Conservation (phyloP, 768 basidiomycete genomes). For the Leccinum obscurum region DNA sequence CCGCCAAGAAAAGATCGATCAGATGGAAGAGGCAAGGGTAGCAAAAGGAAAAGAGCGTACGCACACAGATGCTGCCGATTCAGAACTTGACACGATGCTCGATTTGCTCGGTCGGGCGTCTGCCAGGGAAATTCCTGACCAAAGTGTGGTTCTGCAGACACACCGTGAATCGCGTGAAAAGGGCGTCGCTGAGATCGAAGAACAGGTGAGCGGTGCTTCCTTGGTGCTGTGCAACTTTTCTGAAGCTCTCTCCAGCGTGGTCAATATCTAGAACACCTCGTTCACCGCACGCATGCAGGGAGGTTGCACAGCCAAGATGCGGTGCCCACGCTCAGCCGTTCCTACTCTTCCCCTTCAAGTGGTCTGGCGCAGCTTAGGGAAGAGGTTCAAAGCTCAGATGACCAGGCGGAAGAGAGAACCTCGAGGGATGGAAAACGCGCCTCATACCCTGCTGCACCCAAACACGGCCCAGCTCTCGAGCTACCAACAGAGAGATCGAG, state of each 20-base stretch:
- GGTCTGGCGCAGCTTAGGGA: not conserved
- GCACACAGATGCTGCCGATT: slow-evolving; percentile 28
- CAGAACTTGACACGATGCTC: slow-evolving; percentile 70
- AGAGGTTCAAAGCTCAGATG: slow-evolving; percentile 1
- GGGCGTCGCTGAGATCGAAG: slow-evolving; percentile 53
- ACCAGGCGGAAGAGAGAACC: slow-evolving; percentile 1
- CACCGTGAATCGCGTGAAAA: slow-evolving; percentile 58
- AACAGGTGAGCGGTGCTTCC: slow-evolving; percentile 50
- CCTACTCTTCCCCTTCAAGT: slow-evolving; percentile 29
- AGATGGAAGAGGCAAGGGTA: slow-evolving; percentile 71
- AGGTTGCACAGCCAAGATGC: slow-evolving; percentile 83
- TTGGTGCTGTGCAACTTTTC: slow-evolving; percentile 2
- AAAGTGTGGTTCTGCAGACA: slow-evolving; percentile 67
- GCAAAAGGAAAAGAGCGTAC: slow-evolving; percentile 51
- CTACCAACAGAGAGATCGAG: slow-evolving; percentile 30
- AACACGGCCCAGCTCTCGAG: slow-evolving; percentile 10
- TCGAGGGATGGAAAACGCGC: slow-evolving; percentile 23
- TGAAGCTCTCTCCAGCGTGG: slow-evolving; percentile 49
- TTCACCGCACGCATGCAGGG: slow-evolving; percentile 69
- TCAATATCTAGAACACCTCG: slow-evolving; percentile 73
- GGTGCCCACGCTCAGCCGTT: slow-evolving; percentile 37
- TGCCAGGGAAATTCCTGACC: slow-evolving; percentile 63
- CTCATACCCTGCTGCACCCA: slow-evolving; percentile 18
- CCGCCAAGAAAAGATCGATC: slow-evolving; percentile 62
- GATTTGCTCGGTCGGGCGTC: slow-evolving; percentile 72